Conservation (phyloP, 495 filamentous ascomycete species). For the Trichoderma asperelloides region DNA sequence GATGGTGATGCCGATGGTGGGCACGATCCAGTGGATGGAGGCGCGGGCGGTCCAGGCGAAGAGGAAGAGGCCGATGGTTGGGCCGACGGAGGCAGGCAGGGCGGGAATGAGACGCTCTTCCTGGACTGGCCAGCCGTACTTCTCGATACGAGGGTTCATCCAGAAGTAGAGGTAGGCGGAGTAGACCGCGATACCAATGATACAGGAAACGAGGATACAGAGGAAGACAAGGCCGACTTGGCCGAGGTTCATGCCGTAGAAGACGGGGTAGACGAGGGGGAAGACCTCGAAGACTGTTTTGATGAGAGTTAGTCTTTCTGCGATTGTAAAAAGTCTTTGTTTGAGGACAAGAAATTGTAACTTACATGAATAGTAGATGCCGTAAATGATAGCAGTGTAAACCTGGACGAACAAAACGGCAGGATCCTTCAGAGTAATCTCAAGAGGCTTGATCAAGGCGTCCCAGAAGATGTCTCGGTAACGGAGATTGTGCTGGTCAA, state of each 20-base stretch:
- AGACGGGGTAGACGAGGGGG: conserved; percentile 57
- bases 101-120: conserved; percentile 50
- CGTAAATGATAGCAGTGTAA: conserved; percentile 57
- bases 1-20: conserved; percentile 49
- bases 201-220: conserved; percentile 48
- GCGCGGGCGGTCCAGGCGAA: conserved; percentile 52
- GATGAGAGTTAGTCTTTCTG: not conserved
- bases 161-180: conserved; percentile 41
- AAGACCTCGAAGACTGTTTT: conserved; percentile 57
- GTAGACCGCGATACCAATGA: conserved; percentile 46
- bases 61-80: conserved; percentile 53
- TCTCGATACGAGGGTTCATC: conserved; percentile 32
- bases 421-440: conserved; percentile 56
- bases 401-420: conserved; percentile 52
- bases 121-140: conserved; percentile 36
- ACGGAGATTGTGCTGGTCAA: conserved; percentile 42
- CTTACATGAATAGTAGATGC: conserved; percentile 52
- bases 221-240: conserved; percentile 57
- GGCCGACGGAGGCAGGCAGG: conserved; percentile 42
- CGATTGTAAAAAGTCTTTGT: not conserved
- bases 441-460: conserved; percentile 51
- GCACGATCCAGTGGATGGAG: conserved; percentile 53
- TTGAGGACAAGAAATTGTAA: not conserved
- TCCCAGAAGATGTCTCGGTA: conserved; percentile 40
- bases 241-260: conserved; percentile 55